A percentile compares a stretch with the other conserved stretches of the same genome.
These are phyloP conservation scores for Pythium volutum DNA, from an alignment of 352 stramenopile species.

Conservation along the genomic window DNA sequence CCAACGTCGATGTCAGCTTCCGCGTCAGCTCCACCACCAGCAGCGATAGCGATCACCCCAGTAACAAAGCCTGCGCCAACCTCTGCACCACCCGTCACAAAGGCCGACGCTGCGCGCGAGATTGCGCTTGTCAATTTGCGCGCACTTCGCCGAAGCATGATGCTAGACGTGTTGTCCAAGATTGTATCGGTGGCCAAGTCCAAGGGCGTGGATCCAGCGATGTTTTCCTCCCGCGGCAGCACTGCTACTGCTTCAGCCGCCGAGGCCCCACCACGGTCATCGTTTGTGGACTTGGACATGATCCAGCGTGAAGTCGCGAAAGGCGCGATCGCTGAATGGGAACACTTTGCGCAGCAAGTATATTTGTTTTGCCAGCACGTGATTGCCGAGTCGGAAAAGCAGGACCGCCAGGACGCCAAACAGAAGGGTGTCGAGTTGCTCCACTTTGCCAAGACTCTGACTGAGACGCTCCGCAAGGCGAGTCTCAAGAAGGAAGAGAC, in stretches of 20 bases:
- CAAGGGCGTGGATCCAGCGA: constrained; percentile 59
- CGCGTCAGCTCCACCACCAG: not conserved
- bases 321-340: constrained; percentile 54
- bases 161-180: constrained; percentile 80
- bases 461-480: constrained; percentile 65
- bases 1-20: not conserved
- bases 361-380: constrained; percentile 75
- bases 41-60: not conserved
- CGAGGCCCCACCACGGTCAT: constrained; percentile 3
- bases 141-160: constrained; percentile 56
- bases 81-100: not conserved
- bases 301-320: constrained; percentile 40
- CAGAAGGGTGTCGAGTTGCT: constrained; percentile 74
- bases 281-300: constrained; percentile 50
- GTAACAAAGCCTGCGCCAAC: not conserved
- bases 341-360: constrained; percentile 64
- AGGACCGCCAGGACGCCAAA: constrained; percentile 48
- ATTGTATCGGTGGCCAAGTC: constrained; percentile 75
- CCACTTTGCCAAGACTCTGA: constrained; percentile 70
- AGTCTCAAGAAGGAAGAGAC: constrained; percentile 64
- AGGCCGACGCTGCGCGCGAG: constrained; percentile 30
- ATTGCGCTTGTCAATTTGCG: constrained; percentile 46
- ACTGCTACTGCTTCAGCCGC: not conserved
- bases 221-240: constrained; percentile 35
- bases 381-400: constrained; percentile 53